Evolutionary conservation across 2,329 filamentous ascomycete genomes (phyloP), one percentile per base, ranked within the genome.

Genomic region (Xylariales sp.): DNA sequence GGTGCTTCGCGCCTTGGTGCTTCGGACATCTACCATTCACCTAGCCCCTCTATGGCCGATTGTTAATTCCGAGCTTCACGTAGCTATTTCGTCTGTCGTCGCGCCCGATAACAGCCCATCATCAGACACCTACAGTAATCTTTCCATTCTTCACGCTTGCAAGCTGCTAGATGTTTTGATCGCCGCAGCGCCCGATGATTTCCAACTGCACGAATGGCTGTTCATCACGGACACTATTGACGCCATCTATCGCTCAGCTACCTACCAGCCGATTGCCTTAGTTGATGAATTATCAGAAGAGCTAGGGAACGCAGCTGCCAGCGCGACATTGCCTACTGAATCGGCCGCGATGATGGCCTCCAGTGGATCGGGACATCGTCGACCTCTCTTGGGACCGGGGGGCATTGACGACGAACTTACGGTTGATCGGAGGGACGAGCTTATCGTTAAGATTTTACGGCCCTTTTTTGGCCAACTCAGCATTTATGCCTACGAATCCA

Each of bases 191-290:
- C 95, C 94, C 0, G 96, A 99, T 73, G 96, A 99, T 78, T 99
- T 98, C 81, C 96, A 98, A 79, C 87, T 98, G n/a, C 91, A 97
- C 75, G 93, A 97, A 82, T 99, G 96, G 96, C 88, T 98, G 3
- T 99, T 97, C 79, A 90, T 99, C 63, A 97, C 94, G 1, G 96
- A 99, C 80, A 98, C 95, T 14, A 94, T 97, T 71, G 96, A 99
- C 75, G 94, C 96, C 0, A 92, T 99, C 41, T 97, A 99, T 80
- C 90, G 92, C 12, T 90, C 93, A 0, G 81, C 88, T 14, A 83
- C 84, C 59, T 91, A 90, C 81, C 86, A 89, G 68, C 87, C 93
- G 1, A 83, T 92, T 2, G 93, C 93, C 2, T 86, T 98, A 5
- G 91, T 92, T 0, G 96, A 98, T 74, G 92, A 96, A 75, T 84